Percentiles rank a stretch among this genome's conserved stretches.
Conservation (phyloP, 2,329 filamentous ascomycete genomes). For the Pyrenophora tritici-repentis region DNA sequence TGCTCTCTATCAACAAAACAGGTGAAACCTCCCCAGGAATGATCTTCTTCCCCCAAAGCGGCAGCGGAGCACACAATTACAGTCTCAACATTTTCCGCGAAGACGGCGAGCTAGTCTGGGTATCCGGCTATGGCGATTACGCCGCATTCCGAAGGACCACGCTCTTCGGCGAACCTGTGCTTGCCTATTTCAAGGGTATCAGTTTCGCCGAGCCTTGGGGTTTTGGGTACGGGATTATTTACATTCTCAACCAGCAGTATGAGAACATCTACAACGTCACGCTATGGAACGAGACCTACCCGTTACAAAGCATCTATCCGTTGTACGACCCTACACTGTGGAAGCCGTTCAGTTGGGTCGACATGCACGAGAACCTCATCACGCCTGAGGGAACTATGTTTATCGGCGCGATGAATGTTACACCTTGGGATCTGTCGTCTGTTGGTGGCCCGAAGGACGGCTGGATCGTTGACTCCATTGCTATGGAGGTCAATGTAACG, state of each 20-base stretch:
- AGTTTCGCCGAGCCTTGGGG: conserved; percentile 1
- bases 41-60: conserved; percentile 10
- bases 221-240: conserved; percentile 1
- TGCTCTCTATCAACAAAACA: conserved; percentile 8
- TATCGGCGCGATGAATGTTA: conserved; percentile 11
- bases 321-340: conserved; percentile 12
- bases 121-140: conserved; percentile 2
- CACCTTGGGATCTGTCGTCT: conserved; percentile 13
- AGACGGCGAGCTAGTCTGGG: conserved; percentile 3
- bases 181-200: not conserved
- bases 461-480: conserved; percentile 3
- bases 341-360: conserved; percentile 10
- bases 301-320: conserved; percentile 5
- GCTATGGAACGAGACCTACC: conserved; percentile 1
- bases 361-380: conserved; percentile 17
- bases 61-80: conserved; percentile 9
- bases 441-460: conserved; percentile 2
- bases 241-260: conserved; percentile 4
- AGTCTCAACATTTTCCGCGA: conserved; percentile 11
- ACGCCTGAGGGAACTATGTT: conserved; percentile 12
- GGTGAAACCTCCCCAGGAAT: conserved; percentile 2
- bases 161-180: conserved; percentile 4
- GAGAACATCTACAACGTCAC: conserved; percentile 5
- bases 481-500: conserved; percentile 8
- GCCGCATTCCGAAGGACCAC: not conserved